phyloP scores from a whole-genome alignment of 169 alveolate genomes.

The Miamiensis avidus region DNA sequence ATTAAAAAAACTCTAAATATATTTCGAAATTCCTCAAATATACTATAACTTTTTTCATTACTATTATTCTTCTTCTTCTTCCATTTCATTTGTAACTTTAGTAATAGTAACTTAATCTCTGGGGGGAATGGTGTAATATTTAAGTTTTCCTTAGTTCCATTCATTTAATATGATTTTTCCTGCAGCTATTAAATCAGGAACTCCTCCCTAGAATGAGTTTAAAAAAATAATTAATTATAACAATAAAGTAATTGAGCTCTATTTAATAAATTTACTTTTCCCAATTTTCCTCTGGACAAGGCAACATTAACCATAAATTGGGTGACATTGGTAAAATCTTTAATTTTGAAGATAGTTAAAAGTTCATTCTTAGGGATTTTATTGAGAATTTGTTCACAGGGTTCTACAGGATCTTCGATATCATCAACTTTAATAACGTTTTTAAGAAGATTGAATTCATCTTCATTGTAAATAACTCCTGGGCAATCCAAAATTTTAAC shows the following conservation, averaged over 20 bases:
- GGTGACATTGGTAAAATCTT: constrained; percentile 56
- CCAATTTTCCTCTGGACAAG: constrained; percentile 76
- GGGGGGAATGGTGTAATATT: constrained; percentile 90
- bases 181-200: constrained; percentile 87
- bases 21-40: too few species aligned
- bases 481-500: constrained; percentile 93
- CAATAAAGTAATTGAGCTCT: constrained; percentile 27
- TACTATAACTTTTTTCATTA: too few species aligned
- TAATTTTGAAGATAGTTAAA: constrained; percentile 74
- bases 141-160: constrained; percentile 88
- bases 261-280: constrained; percentile 50
- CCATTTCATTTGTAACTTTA: background rate
- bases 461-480: constrained; percentile 90
- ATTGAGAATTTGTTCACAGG: constrained; percentile 81
- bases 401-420: constrained; percentile 87
- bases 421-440: constrained; percentile 88
- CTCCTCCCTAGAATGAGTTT: constrained; percentile 80
- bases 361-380: constrained; percentile 77
- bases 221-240: constrained; percentile 43
- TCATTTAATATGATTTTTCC: constrained; percentile 90
- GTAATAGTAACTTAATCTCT: background rate
- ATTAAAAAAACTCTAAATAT: too few species aligned
- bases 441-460: constrained; percentile 78
- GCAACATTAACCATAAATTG: constrained; percentile 74
- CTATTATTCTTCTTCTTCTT: background rate